Evolutionary conservation across 1,139 yeast genomes (phyloP).

Genomic region (Suhomyces bribrorum): DNA sequence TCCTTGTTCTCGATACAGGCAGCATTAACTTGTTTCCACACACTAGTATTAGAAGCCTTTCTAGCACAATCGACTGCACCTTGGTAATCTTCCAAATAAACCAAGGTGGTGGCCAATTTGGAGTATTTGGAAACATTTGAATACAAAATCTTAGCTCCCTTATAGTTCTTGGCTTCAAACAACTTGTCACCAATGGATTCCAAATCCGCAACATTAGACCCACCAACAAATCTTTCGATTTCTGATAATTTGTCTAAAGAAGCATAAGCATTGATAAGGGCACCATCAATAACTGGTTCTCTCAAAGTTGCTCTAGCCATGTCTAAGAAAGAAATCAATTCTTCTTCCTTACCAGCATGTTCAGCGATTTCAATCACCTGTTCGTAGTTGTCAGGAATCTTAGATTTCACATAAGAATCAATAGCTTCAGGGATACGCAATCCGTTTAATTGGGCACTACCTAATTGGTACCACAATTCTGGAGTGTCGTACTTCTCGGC

Average conservation of each 20-base stretch:
- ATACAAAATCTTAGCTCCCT: conserved; percentile 89
- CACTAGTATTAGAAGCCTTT: conserved; percentile 90
- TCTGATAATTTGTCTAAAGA: conserved; percentile 73
- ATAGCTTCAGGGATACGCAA: conserved; percentile 90
- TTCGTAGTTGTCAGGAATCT: conserved; percentile 86
- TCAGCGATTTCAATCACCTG: conserved; percentile 94
- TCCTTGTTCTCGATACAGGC: conserved; percentile 96
- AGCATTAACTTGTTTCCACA: conserved; percentile 96
- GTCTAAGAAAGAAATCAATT: conserved; percentile 77
- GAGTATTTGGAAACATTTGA: conserved; percentile 90
- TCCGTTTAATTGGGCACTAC: conserved; percentile 95
- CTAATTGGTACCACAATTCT: conserved; percentile 92
- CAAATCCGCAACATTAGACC: conserved; percentile 90
- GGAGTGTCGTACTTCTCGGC: conserved; percentile 88
- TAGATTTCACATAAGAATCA: conserved; percentile 83
- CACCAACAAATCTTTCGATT: conserved; percentile 79
- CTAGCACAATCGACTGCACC: conserved; percentile 98
- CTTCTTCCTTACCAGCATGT: conserved; percentile 95
- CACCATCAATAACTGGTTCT: conserved; percentile 92
- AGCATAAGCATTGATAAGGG: conserved; percentile 85
- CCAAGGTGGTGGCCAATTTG: conserved; percentile 92
- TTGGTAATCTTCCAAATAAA: conserved; percentile 88
- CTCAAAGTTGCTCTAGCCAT: conserved; percentile 95
- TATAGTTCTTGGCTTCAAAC: conserved; percentile 78
- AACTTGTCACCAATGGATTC: conserved; percentile 91